Base-by-base conservation (phyloP, 352 stramenopile genomes). In the Pythium phragmiticola region DNA sequence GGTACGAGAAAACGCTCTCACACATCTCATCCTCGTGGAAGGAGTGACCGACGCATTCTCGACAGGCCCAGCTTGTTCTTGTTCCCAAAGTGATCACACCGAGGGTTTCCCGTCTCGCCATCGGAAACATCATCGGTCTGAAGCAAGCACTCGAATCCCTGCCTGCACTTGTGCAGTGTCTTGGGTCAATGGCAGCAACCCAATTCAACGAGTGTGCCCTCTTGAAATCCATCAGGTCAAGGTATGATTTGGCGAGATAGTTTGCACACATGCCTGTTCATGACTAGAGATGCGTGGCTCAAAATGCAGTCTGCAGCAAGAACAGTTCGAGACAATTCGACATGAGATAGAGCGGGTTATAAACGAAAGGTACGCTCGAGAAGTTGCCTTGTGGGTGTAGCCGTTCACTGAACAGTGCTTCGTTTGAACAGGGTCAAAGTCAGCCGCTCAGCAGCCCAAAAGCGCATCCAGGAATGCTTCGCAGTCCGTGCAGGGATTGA, bases 401-500 rank as follows among this genome's bases (percentile, higher is more conserved):
- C 26, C 28, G 21, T 54, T 54, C 21, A 33, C n/a, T 58, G 51
- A 47, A 1, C 36, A 14, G 14, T 33, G n/a, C 43, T 11, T 53
- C 26, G 4, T 42, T 43, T n/a, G 17, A 16, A 3, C 42, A 90
- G 83, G 57, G 80, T 87, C 17, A 86, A 90, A 68, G 59, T 86
- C 50, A 84, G 75, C 26, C 75, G 77, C 23, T 91, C 82, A 34
- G 75, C 76, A 51, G 81, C 82, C 12, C 82, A 93, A 64, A 94
- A 91, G 57, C 78, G 86, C 37, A 94, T 94, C 61, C 84, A 94
- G 72, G 87, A 92, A 43, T 91, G 82, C 52, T 93, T 95, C 68
- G 85, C 87, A 30, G 73, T 95, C 13, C 65, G 84, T 58, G 78
- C 83, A 21, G 87, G 87, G 11, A 89, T 95, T 28, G 85, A 95